Conservation (phyloP, 441 rosid genomes). For the Francoa sonchifolia region DNA sequence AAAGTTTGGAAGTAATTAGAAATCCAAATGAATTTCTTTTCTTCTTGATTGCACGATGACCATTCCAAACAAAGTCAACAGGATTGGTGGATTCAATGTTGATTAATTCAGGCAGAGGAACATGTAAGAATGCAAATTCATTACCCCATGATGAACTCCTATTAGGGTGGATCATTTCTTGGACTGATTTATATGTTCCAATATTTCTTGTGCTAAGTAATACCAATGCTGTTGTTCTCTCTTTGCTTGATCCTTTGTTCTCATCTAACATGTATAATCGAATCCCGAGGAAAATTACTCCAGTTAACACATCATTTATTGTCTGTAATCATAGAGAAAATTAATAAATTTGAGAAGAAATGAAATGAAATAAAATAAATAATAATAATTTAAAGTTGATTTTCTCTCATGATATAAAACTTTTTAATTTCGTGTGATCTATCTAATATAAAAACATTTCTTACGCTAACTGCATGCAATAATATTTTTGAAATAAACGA, state of each 20-base stretch:
- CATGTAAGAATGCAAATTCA: slow-evolving; percentile 22
- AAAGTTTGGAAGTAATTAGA: slow-evolving; percentile 20
- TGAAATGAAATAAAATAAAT: neutral
- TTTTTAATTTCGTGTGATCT: no score
- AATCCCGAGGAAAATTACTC: slow-evolving; percentile 27
- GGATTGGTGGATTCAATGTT: slow-evolving; percentile 14
- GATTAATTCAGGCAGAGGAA: slow-evolving; percentile 18
- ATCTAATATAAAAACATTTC: no score
- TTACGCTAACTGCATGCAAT: no score
- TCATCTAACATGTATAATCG: slow-evolving; percentile 30
- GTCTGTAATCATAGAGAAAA: slow-evolving; percentile 23
- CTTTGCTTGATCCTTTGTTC: slow-evolving; percentile 3
- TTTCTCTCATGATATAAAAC: neutral
- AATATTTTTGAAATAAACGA: no score
- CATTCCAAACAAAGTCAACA: slow-evolving; percentile 23
- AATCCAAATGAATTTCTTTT: slow-evolving; percentile 22
- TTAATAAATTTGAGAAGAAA: no score
- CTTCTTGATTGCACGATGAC: slow-evolving; percentile 15
- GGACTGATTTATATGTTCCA: slow-evolving; percentile 23
- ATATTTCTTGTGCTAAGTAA: slow-evolving; percentile 29
- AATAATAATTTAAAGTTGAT: neutral
- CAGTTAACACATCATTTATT: slow-evolving; percentile 32
- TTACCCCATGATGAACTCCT: slow-evolving; percentile 35
- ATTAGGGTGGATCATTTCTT: slow-evolving; percentile 33
- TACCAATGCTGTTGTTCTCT: slow-evolving; percentile 23